Evolutionary conservation across 306 rosid genomes (phyloP).

Genomic region (Prunus dulcis): DNA sequence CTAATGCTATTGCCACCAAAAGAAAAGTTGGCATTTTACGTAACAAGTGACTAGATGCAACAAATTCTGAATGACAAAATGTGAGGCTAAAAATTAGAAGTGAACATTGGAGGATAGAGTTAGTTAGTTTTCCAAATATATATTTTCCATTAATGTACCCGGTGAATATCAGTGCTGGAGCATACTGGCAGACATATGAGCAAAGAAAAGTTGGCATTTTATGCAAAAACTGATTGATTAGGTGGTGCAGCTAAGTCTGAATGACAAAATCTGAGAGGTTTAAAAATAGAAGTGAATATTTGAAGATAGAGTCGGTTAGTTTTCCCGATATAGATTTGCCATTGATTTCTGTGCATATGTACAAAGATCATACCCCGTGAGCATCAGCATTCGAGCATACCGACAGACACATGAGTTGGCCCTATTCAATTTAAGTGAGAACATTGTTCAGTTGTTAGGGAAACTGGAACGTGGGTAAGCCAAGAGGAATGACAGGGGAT

Average conservation of each 20-base stretch:
- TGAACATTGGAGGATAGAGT: neutral
- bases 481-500: neutral
- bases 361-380: neutral
- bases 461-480: neutral
- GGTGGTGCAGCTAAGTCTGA: neutral
- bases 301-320: neutral
- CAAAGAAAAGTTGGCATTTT: neutral
- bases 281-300: neutral
- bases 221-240: neutral
- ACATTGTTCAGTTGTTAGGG: neutral
- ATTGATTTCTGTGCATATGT: neutral
- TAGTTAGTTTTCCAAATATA: neutral
- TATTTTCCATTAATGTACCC: neutral
- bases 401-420: neutral
- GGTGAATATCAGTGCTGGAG: neutral
- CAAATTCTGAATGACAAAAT: neutral
- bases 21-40: neutral
- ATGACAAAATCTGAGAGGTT: neutral
- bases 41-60: neutral
- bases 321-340: neutral
- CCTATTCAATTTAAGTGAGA: neutral
- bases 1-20: constrained; percentile 1
- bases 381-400: neutral
- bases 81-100: neutral
- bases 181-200: neutral